phyloP scores from a whole-genome alignment of 495 filamentous ascomycete genomes.

The Neurospora sp. region DNA sequence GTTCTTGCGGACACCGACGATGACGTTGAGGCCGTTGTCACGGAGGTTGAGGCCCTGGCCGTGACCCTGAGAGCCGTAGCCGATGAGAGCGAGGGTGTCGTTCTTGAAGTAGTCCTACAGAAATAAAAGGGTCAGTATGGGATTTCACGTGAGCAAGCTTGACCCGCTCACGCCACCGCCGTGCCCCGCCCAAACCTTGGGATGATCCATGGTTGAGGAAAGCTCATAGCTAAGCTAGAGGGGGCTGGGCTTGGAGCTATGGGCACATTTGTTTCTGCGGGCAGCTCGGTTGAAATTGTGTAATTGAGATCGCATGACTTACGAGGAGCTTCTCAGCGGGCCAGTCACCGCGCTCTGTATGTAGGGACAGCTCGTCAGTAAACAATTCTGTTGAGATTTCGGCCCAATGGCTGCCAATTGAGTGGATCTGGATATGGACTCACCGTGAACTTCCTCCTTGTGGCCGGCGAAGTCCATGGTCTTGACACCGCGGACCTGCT shows the following conservation, averaged over 20 bases:
- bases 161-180: neutral
- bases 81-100: constrained; percentile 97
- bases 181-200: neutral
- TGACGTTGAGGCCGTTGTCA: constrained; percentile 98
- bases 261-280: neutral
- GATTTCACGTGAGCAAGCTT: neutral
- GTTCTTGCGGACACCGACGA: constrained; percentile 95
- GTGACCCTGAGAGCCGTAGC: constrained; percentile 96
- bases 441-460: constrained; percentile 88
- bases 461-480: constrained; percentile 89
- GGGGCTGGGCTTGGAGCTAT: neutral
- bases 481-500: constrained; percentile 70
- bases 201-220: neutral
- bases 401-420: neutral
- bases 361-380: constrained; percentile 4
- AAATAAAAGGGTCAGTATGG: neutral
- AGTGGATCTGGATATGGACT: constrained; percentile 11
- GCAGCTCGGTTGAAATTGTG: neutral
- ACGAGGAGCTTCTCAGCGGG: constrained; percentile 92
- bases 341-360: constrained; percentile 90
- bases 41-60: constrained; percentile 98
- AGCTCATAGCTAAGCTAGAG: neutral
- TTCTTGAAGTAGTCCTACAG: constrained; percentile 95
- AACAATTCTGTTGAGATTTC: neutral
- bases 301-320: constrained; percentile 28